Evolutionary conservation across 2,329 filamentous ascomycete species (phyloP), one percentile per base, ranked within the genome.

Genomic region (Ophiocordyceps camponoti-leonardi): DNA sequence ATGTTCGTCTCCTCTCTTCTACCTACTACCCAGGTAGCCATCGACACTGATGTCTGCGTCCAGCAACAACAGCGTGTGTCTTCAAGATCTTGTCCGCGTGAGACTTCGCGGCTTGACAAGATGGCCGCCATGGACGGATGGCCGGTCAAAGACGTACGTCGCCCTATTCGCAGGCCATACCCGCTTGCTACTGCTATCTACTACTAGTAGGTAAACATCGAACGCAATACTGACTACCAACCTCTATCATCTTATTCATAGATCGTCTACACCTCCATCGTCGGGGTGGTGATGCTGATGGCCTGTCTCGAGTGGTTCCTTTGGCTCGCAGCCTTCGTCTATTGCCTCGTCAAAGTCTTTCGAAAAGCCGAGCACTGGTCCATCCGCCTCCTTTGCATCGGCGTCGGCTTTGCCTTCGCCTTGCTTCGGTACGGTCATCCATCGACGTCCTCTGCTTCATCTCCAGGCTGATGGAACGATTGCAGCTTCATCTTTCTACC

Each of bases 281-380:
- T 95, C 33, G 85, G 85, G 18, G 63, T 81, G 7, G 69, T 95
- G 44, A 86, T 95, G 79, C 56, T 92, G 22, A 84, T 83, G 48
- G 90, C 90, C 2, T 71, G 87, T 28, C 69, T 96, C 10, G 90
- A 96, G 66, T 96, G 92, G 87, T 79, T 94, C 49, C 74, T 96
- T 14, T 95, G 88, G 86, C 72, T 96, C 39, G 79, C 83, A n/a
- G 87, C 90, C 4, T 96, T 96, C 58, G 59, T 92, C 50, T 96
- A 95, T 64, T 96, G 90, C 59, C 68, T 95, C 1, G 67, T 79
- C 57, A 94, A 95, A 61, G 87, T 90, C 28, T 94, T 83, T 56
- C 70, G 77, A 51, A 96, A 96, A 61, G 87, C 90, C 19, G 86
- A 94, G 54, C 83, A 86, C 58, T 87, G 83, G 78, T 86, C 82